These are phyloP conservation scores for Arabidopsis lyrata DNA, from an alignment of 441 rosid species.

Conservation along the genomic window DNA sequence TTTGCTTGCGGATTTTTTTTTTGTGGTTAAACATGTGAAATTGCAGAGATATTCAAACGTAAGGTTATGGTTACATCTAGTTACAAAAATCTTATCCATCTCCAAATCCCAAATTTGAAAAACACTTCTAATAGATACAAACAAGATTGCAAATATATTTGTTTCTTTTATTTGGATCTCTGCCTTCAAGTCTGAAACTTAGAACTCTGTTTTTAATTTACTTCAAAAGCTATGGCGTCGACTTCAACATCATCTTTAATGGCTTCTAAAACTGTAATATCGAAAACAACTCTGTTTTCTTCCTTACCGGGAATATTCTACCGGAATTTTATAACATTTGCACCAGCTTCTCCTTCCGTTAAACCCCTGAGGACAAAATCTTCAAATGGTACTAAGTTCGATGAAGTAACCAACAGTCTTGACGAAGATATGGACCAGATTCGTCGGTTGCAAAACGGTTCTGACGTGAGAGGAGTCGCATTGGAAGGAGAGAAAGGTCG, in stretches of 20 bases:
- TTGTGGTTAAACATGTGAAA: constrained; percentile 34
- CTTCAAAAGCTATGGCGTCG: constrained; percentile 53
- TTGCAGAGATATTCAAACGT: constrained; percentile 51
- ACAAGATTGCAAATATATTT: constrained; percentile 25
- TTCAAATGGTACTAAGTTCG: constrained; percentile 44
- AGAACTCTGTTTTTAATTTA: constrained; percentile 14
- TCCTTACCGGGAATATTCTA: constrained; percentile 36
- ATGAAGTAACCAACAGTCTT: constrained; percentile 45
- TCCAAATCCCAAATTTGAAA: constrained; percentile 29
- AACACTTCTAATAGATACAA: constrained; percentile 11
- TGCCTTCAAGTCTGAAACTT: constrained; percentile 21
- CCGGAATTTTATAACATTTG: constrained; percentile 36
- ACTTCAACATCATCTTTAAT: constrained; percentile 51
- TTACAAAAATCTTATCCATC: constrained; percentile 44
- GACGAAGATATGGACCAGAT: constrained; percentile 83
- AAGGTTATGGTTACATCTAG: constrained; percentile 54
- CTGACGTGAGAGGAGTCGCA: constrained; percentile 94
- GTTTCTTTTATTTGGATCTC: constrained; percentile 19
- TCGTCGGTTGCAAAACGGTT: constrained; percentile 84
- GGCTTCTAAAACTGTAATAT: constrained; percentile 42
- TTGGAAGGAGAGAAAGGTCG: constrained; percentile 84
- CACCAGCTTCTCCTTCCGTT: constrained; percentile 22
- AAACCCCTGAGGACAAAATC: constrained; percentile 35
- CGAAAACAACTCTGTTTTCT: constrained; percentile 43
- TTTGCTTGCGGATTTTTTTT: constrained; percentile 54